Evolutionary conservation across 2,329 filamentous ascomycete species (phyloP).

Genomic region (Decorospora gaudefroyi): DNA sequence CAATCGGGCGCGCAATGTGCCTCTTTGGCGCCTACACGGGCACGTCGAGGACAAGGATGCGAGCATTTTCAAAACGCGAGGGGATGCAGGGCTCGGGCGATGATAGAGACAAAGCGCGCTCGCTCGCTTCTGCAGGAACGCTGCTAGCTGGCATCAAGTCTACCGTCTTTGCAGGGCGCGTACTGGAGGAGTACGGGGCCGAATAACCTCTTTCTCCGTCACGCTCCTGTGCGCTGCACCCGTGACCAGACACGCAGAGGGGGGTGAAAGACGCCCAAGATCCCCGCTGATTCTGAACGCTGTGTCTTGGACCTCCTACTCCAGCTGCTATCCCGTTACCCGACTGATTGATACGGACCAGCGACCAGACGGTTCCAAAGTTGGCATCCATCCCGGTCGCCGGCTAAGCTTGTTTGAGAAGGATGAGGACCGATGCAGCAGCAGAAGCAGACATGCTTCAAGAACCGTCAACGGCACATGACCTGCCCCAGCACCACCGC

Average conservation of each 20-base stretch:
- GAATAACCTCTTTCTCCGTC: constrained; percentile 15
- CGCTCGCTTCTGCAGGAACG: constrained; percentile 24
- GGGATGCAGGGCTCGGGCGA: constrained; percentile 16
- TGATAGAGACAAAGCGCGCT: constrained; percentile 20
- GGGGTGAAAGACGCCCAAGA: constrained; percentile 7
- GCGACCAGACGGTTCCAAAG: too few species aligned
- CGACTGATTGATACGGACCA: too few species aligned
- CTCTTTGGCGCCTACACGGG: constrained; percentile 7
- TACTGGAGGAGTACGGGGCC: constrained; percentile 22
- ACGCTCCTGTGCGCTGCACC: too few species aligned
- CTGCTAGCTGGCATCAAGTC: constrained; percentile 17
- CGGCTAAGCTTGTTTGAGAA: constrained; percentile 40
- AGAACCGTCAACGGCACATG: constrained; percentile 16
- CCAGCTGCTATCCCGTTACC: constrained; percentile 10
- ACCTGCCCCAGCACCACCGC: constrained; percentile 16
- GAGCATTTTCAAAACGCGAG: constrained; percentile 14
- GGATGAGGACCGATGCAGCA: constrained; percentile 34
- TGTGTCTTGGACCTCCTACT: too few species aligned
- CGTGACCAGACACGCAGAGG: too few species aligned
- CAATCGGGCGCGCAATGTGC: constrained; percentile 12
- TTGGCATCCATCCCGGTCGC: constrained; percentile 26
- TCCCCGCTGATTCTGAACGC: too few species aligned
- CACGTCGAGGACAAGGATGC: constrained; percentile 9
- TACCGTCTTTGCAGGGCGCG: constrained; percentile 15
- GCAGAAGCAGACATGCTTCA: constrained; percentile 43